These are phyloP conservation scores for Polychytrium aggregatum DNA, from an alignment of 192 early-diverging fungal genomes.

Conservation along the genomic window DNA sequence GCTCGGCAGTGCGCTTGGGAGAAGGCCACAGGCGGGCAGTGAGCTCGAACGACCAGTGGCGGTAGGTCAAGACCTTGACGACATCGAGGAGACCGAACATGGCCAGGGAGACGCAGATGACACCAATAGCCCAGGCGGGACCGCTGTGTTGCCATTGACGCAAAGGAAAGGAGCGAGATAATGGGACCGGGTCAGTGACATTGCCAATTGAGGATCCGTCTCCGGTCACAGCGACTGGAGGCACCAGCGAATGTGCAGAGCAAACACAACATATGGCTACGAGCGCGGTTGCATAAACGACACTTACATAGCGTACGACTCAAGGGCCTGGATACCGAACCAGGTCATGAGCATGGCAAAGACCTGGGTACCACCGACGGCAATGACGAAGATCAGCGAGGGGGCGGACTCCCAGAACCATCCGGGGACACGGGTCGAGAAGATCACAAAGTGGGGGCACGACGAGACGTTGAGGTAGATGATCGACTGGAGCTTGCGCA, in stretches of 20 bases:
- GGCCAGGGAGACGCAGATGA: conserved; percentile 65
- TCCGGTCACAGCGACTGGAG: too few relatives aligned
- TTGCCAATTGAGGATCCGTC: too few relatives aligned
- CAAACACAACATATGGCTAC: too few relatives aligned
- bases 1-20: conserved; percentile 41
- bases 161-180: conserved; percentile 36
- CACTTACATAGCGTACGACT: conserved; percentile 18
- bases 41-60: conserved; percentile 74
- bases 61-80: conserved; percentile 77
- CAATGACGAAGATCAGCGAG: conserved; percentile 58
- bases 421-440: conserved; percentile 77
- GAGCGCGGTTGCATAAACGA: too few relatives aligned
- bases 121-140: conserved; percentile 56
- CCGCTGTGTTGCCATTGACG: conserved; percentile 50
- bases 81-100: conserved; percentile 75
- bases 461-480: conserved; percentile 92
- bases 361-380: conserved; percentile 79
- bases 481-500: conserved; percentile 62
- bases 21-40: conserved; percentile 73
- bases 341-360: conserved; percentile 82
- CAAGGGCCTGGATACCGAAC: conserved; percentile 35
- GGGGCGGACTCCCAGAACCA: conserved; percentile 84
- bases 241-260: too few relatives aligned
- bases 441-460: conserved; percentile 87
- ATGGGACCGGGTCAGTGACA: too few relatives aligned